Conservation (phyloP, 2,329 filamentous ascomycete species). For the Trichoderma brevicompactum region DNA sequence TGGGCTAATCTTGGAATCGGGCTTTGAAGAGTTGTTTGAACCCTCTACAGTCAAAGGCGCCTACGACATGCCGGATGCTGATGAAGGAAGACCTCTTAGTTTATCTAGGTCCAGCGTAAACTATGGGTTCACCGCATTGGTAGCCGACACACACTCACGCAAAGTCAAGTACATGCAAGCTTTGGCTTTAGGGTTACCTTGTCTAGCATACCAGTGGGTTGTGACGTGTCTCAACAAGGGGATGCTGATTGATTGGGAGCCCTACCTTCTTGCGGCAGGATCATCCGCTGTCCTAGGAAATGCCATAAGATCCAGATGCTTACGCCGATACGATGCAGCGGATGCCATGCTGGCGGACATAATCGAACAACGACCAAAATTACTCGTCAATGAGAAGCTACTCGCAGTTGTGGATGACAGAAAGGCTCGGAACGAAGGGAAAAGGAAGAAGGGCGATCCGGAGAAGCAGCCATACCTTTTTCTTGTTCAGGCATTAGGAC, state of each 20-base stretch:
- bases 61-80: conserved; percentile 38
- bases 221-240: conserved; percentile 68
- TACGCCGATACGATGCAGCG: conserved; percentile 63
- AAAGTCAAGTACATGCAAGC: conserved; percentile 95
- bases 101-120: conserved; percentile 58
- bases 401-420: conserved; percentile 67
- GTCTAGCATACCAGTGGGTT: conserved; percentile 82
- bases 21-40: conserved; percentile 83
- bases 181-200: conserved; percentile 85
- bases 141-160: conserved; percentile 83
- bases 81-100: conserved; percentile 47
- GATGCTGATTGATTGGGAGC: conserved; percentile 71
- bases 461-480: conserved; percentile 75
- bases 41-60: conserved; percentile 43
- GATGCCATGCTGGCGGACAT: conserved; percentile 61
- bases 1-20: conserved; percentile 70
- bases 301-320: conserved; percentile 73
- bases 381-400: conserved; percentile 68
- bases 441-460: conserved; percentile 35
- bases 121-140: conserved; percentile 79
- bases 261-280: conserved; percentile 85
- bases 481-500: conserved; percentile 77
- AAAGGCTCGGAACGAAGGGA: conserved; percentile 65
- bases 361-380: conserved; percentile 61
- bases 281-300: conserved; percentile 76